Evolutionary conservation across 2,329 filamentous ascomycete genomes (phyloP), one percentile per base, ranked within the genome.

Genomic region (Didymella lethalis): DNA sequence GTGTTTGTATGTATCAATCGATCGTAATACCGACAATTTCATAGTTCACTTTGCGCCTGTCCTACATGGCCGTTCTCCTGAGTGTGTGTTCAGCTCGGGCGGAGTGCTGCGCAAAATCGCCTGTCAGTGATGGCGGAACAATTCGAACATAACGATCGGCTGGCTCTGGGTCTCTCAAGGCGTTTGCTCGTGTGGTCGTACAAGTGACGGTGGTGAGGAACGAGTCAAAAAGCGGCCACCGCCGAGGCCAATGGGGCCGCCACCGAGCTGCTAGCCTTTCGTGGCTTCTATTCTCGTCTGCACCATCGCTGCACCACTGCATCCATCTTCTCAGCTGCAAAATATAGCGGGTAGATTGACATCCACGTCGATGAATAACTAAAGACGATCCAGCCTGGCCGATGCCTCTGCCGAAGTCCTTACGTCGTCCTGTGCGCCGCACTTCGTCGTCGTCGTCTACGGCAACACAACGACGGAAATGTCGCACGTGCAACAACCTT

Each of bases 401-500:
- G 34, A 68, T 75, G 72, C 70, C 69, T 55, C 57, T 68, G 38
- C 63, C 63, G 7, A 72, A 69, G 50, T 61, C 67, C 25, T 63
- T 70, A 26, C 64, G 68, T 18, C 63, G 61, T 26, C 62, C 64
- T n/a, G 59, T 63, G 29, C 64, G 64, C 25, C 40, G 45, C 32
- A 52, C 59, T 18, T 55, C 61, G 12, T 57, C 54, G 34, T 40
- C 44, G 7, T 64, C 63, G 11, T 58, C 64, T 2, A 48, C 56
- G 2, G 48, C 61, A 36, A 64, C 63, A n/a, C 66, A 32, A 20
- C 45, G 68, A n/a, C 70, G 61, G 48, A 63, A 54, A 58, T 76
- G 72, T 56, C 64, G 58, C 26, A 63, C 53, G 8, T 76, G 74
- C 60, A 65, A 74, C 49, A 70, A 73, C 46, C 62, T 75, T 28